Evolutionary conservation across 1,284 basidiomycete species (phyloP), one percentile per base, ranked within the genome.

Genomic region (Cutaneotrichosporon arboriforme): DNA sequence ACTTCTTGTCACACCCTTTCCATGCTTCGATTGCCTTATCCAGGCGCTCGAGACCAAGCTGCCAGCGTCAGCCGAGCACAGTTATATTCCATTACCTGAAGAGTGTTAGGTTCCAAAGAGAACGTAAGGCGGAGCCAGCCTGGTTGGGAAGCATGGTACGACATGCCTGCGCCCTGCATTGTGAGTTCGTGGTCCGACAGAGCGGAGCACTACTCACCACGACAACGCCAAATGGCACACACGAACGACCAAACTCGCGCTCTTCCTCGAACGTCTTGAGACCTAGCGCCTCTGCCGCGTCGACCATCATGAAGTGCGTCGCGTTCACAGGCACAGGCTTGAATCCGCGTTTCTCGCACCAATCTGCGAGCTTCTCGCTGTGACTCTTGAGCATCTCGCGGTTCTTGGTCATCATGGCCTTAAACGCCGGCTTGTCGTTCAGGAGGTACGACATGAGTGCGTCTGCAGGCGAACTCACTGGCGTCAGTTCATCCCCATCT

Each of bases 381-480:
- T 67, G 63, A 34, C 67, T 69, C n/a, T 54, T 57, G 39, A 75
- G 59, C 4, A 65, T 59, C 1, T 35, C 42, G 15, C 55, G 52
- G 56, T 73, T 75, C 38, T 62, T 60, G 1, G 23, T 42, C 18
- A 69, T 55, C 49, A 75, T 68, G 23, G 46, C 51, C 9, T 60
- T 52, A 20, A 72, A 61, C 12, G 59, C 52, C 0, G 52, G 26
- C 23, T 64, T 59, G 58, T 71, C 64, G 33, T 62, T 66, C 2
- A 69, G 49, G 8, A 71, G 58, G 4, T 65, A 54, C 3, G 70
- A 68, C 55, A 66, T 64, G 53, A 73, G 70, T 40, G 69, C 66
- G 48, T 74, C 72, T 14, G 69, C 68, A 5, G 70, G 68, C 4
- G 68, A 69, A 4, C 68, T 67, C 33, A 74, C 68, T 67, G 54